These are phyloP conservation scores for Venturia carpophila DNA, from an alignment of 2,329 filamentous ascomycete species.

Conservation along the genomic window DNA sequence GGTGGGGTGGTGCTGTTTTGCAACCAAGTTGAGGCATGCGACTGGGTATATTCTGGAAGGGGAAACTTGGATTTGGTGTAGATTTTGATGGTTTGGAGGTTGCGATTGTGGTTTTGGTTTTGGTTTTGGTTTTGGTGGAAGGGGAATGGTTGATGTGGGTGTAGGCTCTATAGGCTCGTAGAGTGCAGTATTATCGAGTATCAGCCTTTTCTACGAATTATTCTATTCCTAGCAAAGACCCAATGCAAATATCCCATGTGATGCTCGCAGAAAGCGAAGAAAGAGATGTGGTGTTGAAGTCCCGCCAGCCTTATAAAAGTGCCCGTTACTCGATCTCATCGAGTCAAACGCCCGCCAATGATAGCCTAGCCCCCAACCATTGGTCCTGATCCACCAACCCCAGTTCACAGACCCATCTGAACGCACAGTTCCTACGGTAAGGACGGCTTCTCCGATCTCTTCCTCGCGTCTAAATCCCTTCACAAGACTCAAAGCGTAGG, in stretches of 20 bases:
- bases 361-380: not conserved
- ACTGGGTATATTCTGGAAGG: not conserved
- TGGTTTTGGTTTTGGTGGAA: not conserved
- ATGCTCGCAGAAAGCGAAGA: not conserved
- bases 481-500: not conserved
- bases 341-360: not conserved
- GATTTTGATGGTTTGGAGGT: too few species aligned
- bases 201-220: not conserved
- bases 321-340: not conserved
- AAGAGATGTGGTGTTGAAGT: slow-evolving; percentile 16
- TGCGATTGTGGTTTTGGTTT: too few species aligned
- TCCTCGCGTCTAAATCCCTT: not conserved
- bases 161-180: not conserved
- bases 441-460: not conserved
- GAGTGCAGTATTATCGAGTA: not conserved
- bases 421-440: not conserved
- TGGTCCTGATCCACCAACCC: not conserved
- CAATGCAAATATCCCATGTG: not conserved
- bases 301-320: not conserved
- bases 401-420: not conserved
- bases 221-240: not conserved
- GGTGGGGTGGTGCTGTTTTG: not conserved
- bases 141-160: too few species aligned
- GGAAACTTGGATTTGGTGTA: not conserved
- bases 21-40: not conserved